These are phyloP conservation scores for Aspergillus baeticus DNA, from an alignment of 495 filamentous ascomycete genomes.

Conservation along the genomic window DNA sequence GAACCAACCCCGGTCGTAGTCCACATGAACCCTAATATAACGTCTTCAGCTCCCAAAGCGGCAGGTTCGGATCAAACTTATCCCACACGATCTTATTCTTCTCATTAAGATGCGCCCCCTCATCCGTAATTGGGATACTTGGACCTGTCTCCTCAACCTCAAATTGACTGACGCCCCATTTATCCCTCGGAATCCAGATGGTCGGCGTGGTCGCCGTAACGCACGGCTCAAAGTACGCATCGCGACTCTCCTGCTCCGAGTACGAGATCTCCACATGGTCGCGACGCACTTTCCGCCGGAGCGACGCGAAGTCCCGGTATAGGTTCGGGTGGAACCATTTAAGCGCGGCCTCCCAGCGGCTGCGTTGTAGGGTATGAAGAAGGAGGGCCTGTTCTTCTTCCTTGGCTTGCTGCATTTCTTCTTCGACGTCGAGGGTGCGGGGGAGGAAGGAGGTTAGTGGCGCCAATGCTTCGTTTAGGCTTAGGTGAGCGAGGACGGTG, in stretches of 20 bases:
- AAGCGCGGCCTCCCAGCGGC: slow-evolving; percentile 38
- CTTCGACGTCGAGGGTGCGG: slow-evolving; percentile 49
- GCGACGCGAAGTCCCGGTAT: slow-evolving; percentile 65
- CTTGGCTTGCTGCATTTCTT: slow-evolving; percentile 38
- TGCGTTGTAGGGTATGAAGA: slow-evolving; percentile 11
- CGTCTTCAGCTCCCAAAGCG: slow-evolving; percentile 38
- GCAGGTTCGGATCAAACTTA: slow-evolving; percentile 43
- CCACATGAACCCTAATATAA: slow-evolving; percentile 27
- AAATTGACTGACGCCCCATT: slow-evolving; percentile 59
- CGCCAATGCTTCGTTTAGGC: slow-evolving; percentile 69
- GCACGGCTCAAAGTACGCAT: slow-evolving; percentile 68
- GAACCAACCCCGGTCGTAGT: background rate
- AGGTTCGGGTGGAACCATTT: slow-evolving; percentile 79
- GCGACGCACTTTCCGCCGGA: slow-evolving; percentile 68
- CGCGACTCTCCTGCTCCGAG: slow-evolving; percentile 50
- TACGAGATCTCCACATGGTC: slow-evolving; percentile 52
- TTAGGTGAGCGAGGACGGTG: slow-evolving; percentile 74
- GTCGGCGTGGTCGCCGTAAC: slow-evolving; percentile 57
- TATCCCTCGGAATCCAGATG: slow-evolving; percentile 71
- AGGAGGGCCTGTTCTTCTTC: slow-evolving; percentile 28
- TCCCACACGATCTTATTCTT: slow-evolving; percentile 61
- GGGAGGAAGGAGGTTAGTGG: slow-evolving; percentile 78
- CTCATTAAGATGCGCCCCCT: slow-evolving; percentile 63
- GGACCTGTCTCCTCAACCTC: slow-evolving; percentile 59
- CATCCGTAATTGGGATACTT: slow-evolving; percentile 57